A percentile compares a stretch with the other conserved stretches of the same genome.
These are phyloP conservation scores for Silene coronaria DNA, from an alignment of 179 eudicot species.

Conservation along the genomic window DNA sequence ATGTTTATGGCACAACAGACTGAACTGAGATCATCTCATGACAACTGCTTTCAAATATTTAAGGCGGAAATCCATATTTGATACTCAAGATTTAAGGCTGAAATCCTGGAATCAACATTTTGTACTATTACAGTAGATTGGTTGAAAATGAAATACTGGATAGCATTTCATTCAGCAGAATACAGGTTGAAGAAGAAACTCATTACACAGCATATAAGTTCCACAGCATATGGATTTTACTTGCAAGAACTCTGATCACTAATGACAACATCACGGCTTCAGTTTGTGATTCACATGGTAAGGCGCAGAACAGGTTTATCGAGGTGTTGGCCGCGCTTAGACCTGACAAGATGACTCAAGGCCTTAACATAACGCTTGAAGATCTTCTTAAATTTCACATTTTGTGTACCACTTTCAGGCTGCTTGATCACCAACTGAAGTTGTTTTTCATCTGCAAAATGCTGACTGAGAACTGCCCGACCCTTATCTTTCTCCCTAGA, in stretches of 20 bases:
- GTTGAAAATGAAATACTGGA: not conserved
- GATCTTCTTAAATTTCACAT: constrained; percentile 19
- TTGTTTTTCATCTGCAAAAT: constrained; percentile 27
- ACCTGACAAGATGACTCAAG: constrained; percentile 22
- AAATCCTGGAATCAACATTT: no score
- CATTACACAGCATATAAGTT: not conserved
- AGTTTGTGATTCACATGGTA: constrained; percentile 11
- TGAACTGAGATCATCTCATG: no score
- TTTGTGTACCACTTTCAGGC: constrained; percentile 12
- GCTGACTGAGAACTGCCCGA: constrained; percentile 19
- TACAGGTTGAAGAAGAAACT: not conserved
- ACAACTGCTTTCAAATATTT: no score
- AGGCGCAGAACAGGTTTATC: constrained; percentile 25
- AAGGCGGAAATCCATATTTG: no score
- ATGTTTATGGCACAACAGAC: no score
- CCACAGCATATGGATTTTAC: not conserved
- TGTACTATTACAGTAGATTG: not conserved
- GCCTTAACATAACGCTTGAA: constrained; percentile 29
- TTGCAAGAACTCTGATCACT: not conserved
- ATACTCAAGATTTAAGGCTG: no score
- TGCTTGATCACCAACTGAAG: constrained; percentile 31
- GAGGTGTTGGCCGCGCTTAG: constrained; percentile 17
- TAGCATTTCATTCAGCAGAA: not conserved
- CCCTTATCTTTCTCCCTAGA: constrained; percentile 6
- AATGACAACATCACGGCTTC: not conserved